A percentile compares a stretch with the other conserved stretches of the same genome.
Conservation (phyloP, 805 yeast species). For the Blastobotrys muscicola region DNA sequence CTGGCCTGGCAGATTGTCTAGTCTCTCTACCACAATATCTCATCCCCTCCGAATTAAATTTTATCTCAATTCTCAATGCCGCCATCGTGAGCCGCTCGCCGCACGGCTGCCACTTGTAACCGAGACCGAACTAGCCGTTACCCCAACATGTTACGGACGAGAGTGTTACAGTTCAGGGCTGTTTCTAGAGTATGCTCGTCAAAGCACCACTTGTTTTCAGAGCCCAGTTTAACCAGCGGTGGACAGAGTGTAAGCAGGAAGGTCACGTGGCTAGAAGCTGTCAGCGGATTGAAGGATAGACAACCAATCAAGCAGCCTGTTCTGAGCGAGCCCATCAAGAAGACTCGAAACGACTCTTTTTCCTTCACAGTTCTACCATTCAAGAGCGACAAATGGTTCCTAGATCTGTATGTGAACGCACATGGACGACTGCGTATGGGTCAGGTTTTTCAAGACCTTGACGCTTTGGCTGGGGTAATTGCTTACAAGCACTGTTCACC, state of each 20-base stretch:
- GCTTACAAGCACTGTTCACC: slow-evolving; percentile 92
- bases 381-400: slow-evolving; percentile 69
- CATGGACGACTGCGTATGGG: slow-evolving; percentile 89
- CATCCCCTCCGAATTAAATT: too few relatives aligned
- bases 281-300: slow-evolving; percentile 55
- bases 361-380: slow-evolving; percentile 53
- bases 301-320: slow-evolving; percentile 54
- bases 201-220: too few relatives aligned
- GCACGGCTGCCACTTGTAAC: too few relatives aligned
- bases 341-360: slow-evolving; percentile 64
- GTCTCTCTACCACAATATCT: slow-evolving; percentile 21
- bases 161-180: too few relatives aligned
- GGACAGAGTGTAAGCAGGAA: slow-evolving; percentile 18
- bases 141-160: too few relatives aligned
- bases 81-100: too few relatives aligned
- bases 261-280: slow-evolving; percentile 83
- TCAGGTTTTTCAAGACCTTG: slow-evolving; percentile 87
- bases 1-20: too few relatives aligned
- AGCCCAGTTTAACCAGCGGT: neutral
- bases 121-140: too few relatives aligned
- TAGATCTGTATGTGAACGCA: slow-evolving; percentile 84
- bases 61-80: too few relatives aligned
- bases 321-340: slow-evolving; percentile 37
- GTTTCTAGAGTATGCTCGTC: too few relatives aligned
- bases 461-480: slow-evolving; percentile 87